Conservation (phyloP, 352 stramenopile genomes). For the Synura sp. region DNA sequence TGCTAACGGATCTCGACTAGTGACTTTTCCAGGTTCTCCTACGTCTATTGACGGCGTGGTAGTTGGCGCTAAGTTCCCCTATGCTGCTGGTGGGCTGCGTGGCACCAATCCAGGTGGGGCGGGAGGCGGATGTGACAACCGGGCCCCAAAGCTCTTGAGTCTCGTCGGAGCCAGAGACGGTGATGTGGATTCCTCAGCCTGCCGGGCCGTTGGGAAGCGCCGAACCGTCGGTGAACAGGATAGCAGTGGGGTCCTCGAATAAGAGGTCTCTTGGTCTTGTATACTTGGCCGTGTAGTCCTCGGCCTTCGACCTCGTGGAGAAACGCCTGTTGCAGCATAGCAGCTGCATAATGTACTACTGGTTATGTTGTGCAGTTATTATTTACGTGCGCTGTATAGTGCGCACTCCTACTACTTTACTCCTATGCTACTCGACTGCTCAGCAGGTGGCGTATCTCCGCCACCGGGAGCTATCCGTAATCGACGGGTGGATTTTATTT, state of each 20-base stretch:
- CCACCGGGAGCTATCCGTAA: no score
- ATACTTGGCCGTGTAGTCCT: background rate
- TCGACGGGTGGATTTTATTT: no score
- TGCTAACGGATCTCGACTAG: no score
- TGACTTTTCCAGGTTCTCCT: no score
- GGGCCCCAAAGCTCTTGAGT: background rate
- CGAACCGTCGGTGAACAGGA: constrained; percentile 3
- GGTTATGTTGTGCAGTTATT: no score
- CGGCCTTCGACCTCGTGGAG: background rate
- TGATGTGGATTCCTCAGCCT: constrained; percentile 2
- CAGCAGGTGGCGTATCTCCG: no score
- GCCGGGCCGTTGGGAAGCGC: background rate
- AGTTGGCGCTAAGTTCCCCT: background rate
- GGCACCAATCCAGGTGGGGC: background rate
- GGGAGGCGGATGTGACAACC: background rate
- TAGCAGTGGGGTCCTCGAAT: background rate
- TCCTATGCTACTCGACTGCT: no score
- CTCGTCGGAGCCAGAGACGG: background rate
- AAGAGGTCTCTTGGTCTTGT: background rate
- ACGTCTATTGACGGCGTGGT: constrained; percentile 7
- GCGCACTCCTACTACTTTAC: no score
- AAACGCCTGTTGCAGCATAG: no score
- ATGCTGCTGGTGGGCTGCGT: background rate
- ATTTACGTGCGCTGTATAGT: no score
- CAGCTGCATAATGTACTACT: no score